Evolutionary conservation across 768 basidiomycete species (phyloP).

Genomic region (Russula lepida): DNA sequence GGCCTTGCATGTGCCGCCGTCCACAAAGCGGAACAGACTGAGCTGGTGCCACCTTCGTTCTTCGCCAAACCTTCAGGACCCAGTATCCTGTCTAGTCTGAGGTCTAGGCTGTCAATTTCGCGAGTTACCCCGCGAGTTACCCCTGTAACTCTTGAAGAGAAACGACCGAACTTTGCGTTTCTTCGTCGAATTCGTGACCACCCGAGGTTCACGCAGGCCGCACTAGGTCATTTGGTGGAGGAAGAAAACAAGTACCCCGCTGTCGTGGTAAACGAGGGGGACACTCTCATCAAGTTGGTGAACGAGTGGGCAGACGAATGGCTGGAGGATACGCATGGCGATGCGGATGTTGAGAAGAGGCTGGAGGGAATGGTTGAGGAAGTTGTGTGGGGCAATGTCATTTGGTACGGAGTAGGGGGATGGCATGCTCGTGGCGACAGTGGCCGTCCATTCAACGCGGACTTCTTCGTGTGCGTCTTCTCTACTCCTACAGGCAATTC

Average conservation of each 20-base stretch:
- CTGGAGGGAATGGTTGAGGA: conserved; percentile 55
- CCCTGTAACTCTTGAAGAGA: conserved; percentile 32
- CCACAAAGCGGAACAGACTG: conserved; percentile 32
- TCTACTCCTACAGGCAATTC: conserved; percentile 6
- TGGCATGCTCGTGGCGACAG: conserved; percentile 30
- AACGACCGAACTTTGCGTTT: conserved; percentile 33
- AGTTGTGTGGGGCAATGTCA: conserved; percentile 43
- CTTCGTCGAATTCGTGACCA: conserved; percentile 49
- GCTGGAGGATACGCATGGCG: conserved; percentile 4
- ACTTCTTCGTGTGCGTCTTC: conserved; percentile 51
- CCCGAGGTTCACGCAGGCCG: conserved; percentile 23
- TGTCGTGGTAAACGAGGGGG: conserved; percentile 16
- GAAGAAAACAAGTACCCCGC: conserved; percentile 3
- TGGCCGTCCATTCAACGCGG: conserved; percentile 37
- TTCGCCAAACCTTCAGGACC: conserved; percentile 16
- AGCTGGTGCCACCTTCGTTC: conserved; percentile 28
- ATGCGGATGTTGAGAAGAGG: conserved; percentile 25
- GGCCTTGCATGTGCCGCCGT: conserved; percentile 52
- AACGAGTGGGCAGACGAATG: conserved; percentile 22
- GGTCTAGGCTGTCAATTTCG: conserved; percentile 22
- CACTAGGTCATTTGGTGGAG: conserved; percentile 4
- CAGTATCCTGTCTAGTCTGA: conserved; percentile 21
- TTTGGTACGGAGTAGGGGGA: conserved; percentile 53
- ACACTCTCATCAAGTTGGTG: conserved; percentile 17
- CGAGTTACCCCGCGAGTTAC: neutral